Conservation (phyloP, 306 rosid species). For the Ormosia semicastrata region DNA sequence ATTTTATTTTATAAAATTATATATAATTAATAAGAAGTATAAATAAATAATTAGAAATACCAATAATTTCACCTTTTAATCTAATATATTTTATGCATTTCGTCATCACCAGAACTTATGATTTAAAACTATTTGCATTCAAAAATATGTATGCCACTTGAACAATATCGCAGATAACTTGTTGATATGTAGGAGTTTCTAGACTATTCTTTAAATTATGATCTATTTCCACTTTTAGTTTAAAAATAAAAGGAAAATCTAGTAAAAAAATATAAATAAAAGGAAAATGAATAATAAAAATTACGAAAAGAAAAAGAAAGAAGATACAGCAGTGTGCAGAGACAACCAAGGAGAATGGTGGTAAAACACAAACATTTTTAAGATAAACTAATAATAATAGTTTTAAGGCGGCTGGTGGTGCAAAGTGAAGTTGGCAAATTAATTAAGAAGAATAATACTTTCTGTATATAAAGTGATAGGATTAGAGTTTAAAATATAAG, state of each 20-base stretch:
- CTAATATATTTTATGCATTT: background rate
- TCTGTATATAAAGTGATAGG: too few species aligned
- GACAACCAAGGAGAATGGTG: background rate
- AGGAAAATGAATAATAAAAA: background rate
- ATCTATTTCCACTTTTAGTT: background rate
- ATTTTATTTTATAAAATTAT: too few species aligned
- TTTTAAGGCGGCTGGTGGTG: background rate
- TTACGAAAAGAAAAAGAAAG: background rate
- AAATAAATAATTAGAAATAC: too few species aligned
- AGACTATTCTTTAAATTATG: constrained; percentile 6
- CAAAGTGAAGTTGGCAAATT: constrained; percentile 22
- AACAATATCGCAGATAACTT: constrained; percentile 21
- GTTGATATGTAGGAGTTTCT: constrained; percentile 16
- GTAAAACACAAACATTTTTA: background rate
- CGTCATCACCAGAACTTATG: background rate
- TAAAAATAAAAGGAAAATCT: background rate
- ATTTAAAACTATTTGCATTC: background rate
- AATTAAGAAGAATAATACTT: too few species aligned
- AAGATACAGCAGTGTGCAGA: background rate
- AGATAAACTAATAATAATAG: background rate
- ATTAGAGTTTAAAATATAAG: too few species aligned
- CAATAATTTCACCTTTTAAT: background rate
- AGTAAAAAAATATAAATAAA: too few species aligned
- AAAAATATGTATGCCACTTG: constrained; percentile 16
- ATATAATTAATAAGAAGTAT: too few species aligned